phyloP scores from a whole-genome alignment of 2,329 filamentous ascomycete species.

The Metarhizium anisopliae region DNA sequence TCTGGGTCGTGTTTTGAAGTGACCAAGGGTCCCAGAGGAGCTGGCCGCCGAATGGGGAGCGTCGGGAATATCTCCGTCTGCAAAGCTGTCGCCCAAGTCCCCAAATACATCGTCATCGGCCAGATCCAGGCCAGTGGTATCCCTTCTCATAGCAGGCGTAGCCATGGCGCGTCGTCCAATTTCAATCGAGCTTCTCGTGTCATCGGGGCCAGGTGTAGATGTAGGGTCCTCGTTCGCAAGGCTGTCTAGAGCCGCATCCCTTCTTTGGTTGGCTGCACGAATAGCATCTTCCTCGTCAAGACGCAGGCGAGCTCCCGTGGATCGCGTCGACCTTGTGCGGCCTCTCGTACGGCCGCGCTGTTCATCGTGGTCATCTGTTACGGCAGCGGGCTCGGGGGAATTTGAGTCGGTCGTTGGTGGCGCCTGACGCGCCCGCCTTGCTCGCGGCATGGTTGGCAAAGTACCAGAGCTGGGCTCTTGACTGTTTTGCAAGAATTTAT shows the following conservation, averaged over 20 bases:
- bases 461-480: not conserved
- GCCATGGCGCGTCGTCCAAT: slow-evolving; percentile 25
- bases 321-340: slow-evolving; percentile 11
- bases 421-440: slow-evolving; percentile 9
- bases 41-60: slow-evolving; percentile 32
- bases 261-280: slow-evolving; percentile 16
- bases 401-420: not conserved
- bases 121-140: slow-evolving; percentile 39
- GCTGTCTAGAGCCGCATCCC: slow-evolving; percentile 27
- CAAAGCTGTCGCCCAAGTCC: slow-evolving; percentile 33
- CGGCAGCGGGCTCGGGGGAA: not conserved
- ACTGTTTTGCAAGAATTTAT: not conserved
- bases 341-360: slow-evolving; percentile 16
- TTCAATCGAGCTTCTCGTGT: slow-evolving; percentile 26
- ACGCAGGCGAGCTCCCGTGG: slow-evolving; percentile 9
- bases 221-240: slow-evolving; percentile 26
- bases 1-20: slow-evolving; percentile 30
- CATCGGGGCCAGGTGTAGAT: slow-evolving; percentile 16
- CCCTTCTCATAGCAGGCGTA: slow-evolving; percentile 26
- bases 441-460: slow-evolving; percentile 9
- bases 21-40: slow-evolving; percentile 36
- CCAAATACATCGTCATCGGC: slow-evolving; percentile 40
- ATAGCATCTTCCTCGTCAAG: slow-evolving; percentile 18
- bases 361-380: slow-evolving; percentile 11
- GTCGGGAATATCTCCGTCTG: slow-evolving; percentile 25